phyloP scores from a whole-genome alignment of 352 stramenopile genomes.

The Blastocystis hominis region DNA sequence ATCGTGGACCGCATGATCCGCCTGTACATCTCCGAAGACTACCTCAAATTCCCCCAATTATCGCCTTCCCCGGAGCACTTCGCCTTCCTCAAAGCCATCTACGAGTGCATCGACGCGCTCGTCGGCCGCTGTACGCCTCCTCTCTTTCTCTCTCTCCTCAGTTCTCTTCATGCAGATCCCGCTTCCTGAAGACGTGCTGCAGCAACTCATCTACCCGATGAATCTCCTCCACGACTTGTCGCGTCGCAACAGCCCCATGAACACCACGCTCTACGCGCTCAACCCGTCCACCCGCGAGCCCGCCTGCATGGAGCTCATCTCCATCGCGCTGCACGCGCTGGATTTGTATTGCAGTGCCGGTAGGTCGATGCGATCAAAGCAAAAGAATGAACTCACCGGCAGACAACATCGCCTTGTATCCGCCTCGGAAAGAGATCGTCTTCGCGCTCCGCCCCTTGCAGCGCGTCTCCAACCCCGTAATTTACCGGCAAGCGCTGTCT shows the following conservation, averaged over 20 bases:
- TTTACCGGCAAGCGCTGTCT: not conserved
- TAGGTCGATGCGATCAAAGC: not conserved
- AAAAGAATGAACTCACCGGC: not conserved
- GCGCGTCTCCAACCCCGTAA: not conserved
- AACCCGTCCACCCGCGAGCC: not conserved
- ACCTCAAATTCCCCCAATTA: not conserved
- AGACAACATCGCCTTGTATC: conserved; percentile 19
- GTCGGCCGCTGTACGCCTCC: not conserved
- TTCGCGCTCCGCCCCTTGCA: not conserved
- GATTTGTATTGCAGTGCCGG: conserved; percentile 49
- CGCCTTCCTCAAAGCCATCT: conserved; percentile 10
- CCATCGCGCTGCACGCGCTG: not conserved
- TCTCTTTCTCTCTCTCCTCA: not conserved
- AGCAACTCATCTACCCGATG: not conserved
- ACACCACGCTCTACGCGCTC: not conserved
- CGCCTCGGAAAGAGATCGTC: not conserved
- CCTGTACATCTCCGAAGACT: not conserved
- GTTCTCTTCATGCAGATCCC: not conserved
- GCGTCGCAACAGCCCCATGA: not conserved
- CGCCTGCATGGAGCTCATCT: not conserved
- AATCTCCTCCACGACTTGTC: not conserved
- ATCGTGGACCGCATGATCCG: not conserved
- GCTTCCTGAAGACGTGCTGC: not conserved
- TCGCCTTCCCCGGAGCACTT: not conserved
- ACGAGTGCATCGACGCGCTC: conserved; percentile 1